A percentile compares a stretch with the other conserved stretches of the same genome.
Evolutionary conservation across 306 rosid genomes (phyloP).

Genomic region (Crotalaria pallida): DNA sequence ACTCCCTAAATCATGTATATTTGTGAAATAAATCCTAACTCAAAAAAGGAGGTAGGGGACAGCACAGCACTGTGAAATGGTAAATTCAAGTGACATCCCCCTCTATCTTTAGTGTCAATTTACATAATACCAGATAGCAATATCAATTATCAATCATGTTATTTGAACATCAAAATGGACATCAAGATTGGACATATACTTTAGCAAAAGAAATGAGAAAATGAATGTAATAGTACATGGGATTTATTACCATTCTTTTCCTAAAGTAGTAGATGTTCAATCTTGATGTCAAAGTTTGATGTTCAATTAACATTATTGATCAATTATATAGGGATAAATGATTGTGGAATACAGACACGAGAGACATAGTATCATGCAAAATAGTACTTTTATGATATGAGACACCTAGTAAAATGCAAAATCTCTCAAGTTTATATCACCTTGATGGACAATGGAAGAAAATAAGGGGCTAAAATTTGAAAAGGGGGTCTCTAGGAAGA

Average conservation of each 20-base stretch:
- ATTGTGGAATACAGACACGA: neutral
- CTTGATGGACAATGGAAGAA: slow-evolving; percentile 17
- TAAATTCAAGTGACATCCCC: neutral
- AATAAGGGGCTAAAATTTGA: neutral
- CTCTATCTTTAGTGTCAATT: neutral
- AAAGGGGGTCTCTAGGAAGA: neutral
- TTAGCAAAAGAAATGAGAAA: no score
- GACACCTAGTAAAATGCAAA: neutral
- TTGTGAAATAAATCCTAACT: neutral
- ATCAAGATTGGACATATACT: no score
- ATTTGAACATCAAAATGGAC: no score
- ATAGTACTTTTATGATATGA: neutral
- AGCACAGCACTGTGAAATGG: neutral
- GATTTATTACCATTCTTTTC: no score
- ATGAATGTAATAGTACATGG: no score
- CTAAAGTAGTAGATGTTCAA: no score
- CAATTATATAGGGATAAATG: slow-evolving; percentile 1
- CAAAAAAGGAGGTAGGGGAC: slow-evolving; percentile 3
- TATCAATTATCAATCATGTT: neutral
- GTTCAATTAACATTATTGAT: no score
- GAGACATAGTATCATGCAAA: neutral
- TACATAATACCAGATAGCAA: neutral
- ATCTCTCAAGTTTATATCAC: neutral
- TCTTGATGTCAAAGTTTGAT: no score
- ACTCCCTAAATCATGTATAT: neutral